Evolutionary conservation across 2,329 filamentous ascomycete genomes (phyloP).

Genomic region (Myriangium duriaei): DNA sequence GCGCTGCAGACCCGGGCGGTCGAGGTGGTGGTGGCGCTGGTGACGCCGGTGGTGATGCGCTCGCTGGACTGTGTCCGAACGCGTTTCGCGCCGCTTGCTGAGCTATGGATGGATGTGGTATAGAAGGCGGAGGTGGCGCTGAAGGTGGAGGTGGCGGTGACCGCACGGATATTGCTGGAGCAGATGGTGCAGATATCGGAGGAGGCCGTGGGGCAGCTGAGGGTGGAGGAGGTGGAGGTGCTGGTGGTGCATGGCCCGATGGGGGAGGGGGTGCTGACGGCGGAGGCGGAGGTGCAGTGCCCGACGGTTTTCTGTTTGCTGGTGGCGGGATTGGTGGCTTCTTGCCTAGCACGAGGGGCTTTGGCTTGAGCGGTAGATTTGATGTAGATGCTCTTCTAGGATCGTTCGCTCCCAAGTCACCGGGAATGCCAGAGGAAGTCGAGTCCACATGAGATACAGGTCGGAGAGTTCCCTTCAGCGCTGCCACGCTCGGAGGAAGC

Average conservation of each 20-base stretch:
- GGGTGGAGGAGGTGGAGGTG: slow-evolving; percentile 18
- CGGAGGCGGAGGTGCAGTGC: slow-evolving; percentile 27
- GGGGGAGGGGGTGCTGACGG: slow-evolving; percentile 22
- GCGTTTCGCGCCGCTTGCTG: slow-evolving; percentile 48
- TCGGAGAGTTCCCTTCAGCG: slow-evolving; percentile 34
- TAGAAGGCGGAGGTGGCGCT: slow-evolving; percentile 25
- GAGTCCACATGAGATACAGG: slow-evolving; percentile 50
- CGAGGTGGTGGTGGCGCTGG: slow-evolving; percentile 25
- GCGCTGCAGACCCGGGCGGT: slow-evolving; percentile 27
- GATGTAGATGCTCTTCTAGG: slow-evolving; percentile 4
- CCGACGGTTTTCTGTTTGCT: slow-evolving; percentile 44
- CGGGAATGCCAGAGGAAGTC: slow-evolving; percentile 38
- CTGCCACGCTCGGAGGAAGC: slow-evolving; percentile 45
- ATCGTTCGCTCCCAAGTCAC: slow-evolving; percentile 6
- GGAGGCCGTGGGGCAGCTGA: slow-evolving; percentile 43
- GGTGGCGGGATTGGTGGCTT: slow-evolving; percentile 52
- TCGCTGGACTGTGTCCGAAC: slow-evolving; percentile 31
- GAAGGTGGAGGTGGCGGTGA: slow-evolving; percentile 14
- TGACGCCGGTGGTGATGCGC: slow-evolving; percentile 21
- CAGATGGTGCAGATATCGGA: slow-evolving; percentile 36
- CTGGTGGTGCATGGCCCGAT: slow-evolving; percentile 54
- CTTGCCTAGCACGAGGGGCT: slow-evolving; percentile 68
- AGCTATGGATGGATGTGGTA: slow-evolving; percentile 35
- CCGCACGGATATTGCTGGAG: slow-evolving; percentile 31
- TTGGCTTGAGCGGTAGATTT: slow-evolving; percentile 36